phyloP scores from a whole-genome alignment of 1,139 yeast species.

The Yamadazyma siamensis region DNA sequence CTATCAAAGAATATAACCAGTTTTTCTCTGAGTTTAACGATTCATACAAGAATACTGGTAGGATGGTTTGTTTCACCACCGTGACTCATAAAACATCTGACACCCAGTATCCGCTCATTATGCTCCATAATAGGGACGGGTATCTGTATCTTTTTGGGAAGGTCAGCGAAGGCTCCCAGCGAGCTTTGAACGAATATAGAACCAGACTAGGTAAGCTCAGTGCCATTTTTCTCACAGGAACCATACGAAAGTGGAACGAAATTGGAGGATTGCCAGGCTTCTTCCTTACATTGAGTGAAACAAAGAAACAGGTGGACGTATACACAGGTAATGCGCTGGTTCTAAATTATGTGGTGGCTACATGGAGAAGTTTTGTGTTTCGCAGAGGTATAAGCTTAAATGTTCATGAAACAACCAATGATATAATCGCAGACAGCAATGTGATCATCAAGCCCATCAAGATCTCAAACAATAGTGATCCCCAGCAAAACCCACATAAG shows the following conservation, averaged over 20 bases:
- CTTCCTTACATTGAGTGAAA: slow-evolving; percentile 80
- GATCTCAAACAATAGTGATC: slow-evolving; percentile 14
- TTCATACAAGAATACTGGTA: slow-evolving; percentile 12
- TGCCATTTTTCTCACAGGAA: slow-evolving; percentile 74
- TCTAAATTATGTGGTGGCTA: slow-evolving; percentile 55
- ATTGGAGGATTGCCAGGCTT: slow-evolving; percentile 91
- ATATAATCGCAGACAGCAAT: slow-evolving; percentile 47
- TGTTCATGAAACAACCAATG: slow-evolving; percentile 36
- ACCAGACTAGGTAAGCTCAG: slow-evolving; percentile 54
- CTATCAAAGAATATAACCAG: slow-evolving; percentile 5
- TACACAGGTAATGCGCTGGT: slow-evolving; percentile 37
- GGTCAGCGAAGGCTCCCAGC: slow-evolving; percentile 82
- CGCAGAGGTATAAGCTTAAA: slow-evolving; percentile 66
- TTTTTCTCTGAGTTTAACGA: slow-evolving; percentile 14
- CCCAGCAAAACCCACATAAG: neutral
- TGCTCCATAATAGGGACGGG: slow-evolving; percentile 50
- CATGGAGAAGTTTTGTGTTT: slow-evolving; percentile 90
- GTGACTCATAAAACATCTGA: slow-evolving; percentile 61
- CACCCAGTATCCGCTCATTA: slow-evolving; percentile 55
- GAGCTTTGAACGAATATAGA: slow-evolving; percentile 57
- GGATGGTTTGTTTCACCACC: slow-evolving; percentile 39
- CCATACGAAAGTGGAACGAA: slow-evolving; percentile 59
- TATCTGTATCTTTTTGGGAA: slow-evolving; percentile 73
- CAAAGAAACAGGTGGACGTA: slow-evolving; percentile 46
- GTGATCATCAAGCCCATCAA: slow-evolving; percentile 53